Percentiles rank a stretch among this genome's conserved stretches.
Evolutionary conservation across 805 yeast species (phyloP).

Genomic region (Zygoascus tannicola): DNA sequence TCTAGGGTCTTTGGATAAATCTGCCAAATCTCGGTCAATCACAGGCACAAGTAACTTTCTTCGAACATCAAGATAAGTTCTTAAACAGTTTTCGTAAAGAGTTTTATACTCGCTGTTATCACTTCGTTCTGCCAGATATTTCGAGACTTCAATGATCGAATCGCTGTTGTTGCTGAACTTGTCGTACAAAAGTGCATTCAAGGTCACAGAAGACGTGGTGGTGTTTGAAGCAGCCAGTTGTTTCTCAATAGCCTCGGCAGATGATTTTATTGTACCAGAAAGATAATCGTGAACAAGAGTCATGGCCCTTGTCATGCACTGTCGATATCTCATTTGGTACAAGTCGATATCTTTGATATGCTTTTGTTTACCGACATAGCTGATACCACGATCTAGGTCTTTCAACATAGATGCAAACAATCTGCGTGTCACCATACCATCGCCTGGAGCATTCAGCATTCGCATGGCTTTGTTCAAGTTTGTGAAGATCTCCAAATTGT

Average conservation of each 20-base stretch:
- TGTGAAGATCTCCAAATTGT: conserved; percentile 53
- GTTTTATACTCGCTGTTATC: conserved; percentile 52
- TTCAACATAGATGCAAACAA: conserved; percentile 45
- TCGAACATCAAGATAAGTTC: conserved; percentile 54
- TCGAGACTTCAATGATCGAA: conserved; percentile 29
- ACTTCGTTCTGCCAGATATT: conserved; percentile 33
- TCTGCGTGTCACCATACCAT: conserved; percentile 51
- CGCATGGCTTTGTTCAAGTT: conserved; percentile 61
- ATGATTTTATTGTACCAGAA: conserved; percentile 30
- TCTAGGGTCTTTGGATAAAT: conserved; percentile 22
- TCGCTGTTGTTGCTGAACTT: conserved; percentile 45
- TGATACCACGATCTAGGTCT: conserved; percentile 58
- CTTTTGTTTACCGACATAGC: conserved; percentile 44
- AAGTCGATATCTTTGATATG: conserved; percentile 63
- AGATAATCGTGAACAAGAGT: conserved; percentile 65
- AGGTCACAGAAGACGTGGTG: conserved; percentile 32
- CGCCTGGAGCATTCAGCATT: conserved; percentile 59
- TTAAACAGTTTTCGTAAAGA: conserved; percentile 53
- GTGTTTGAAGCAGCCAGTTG: conserved; percentile 18
- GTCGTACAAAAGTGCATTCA: conserved; percentile 57
- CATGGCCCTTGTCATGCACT: conserved; percentile 73
- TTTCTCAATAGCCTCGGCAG: conserved; percentile 14
- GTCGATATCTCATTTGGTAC: conserved; percentile 65
- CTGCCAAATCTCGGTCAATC: conserved; percentile 32
- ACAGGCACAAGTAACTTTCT: conserved; percentile 37